A percentile compares a stretch with the other conserved stretches of the same genome.
These are phyloP conservation scores for Epichloe amarillans DNA, from an alignment of 2,329 filamentous ascomycete species.

Conservation along the genomic window DNA sequence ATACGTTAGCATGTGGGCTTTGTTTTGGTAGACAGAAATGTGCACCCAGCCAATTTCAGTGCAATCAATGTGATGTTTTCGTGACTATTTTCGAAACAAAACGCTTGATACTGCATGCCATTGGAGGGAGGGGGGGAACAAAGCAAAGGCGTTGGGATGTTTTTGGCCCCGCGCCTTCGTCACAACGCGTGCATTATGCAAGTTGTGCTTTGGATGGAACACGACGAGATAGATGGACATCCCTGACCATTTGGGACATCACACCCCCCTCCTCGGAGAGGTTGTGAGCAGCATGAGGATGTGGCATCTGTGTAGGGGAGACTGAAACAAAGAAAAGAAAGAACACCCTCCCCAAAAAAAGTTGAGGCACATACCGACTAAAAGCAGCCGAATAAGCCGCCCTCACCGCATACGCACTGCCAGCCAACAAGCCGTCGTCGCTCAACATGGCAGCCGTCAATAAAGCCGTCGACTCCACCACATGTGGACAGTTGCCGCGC, in stretches of 20 bases:
- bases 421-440: conserved; percentile 40
- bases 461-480: conserved; percentile 66
- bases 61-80: background rate
- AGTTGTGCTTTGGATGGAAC: background rate
- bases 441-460: conserved; percentile 56
- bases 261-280: background rate
- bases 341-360: background rate
- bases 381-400: conserved; percentile 64
- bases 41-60: background rate
- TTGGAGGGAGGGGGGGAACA: background rate
- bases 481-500: conserved; percentile 61
- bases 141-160: background rate
- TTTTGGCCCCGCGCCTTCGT: background rate
- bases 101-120: background rate
- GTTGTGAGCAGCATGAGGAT: background rate
- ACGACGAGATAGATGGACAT: background rate
- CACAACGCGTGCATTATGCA: conserved; percentile 1
- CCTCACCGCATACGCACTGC: conserved; percentile 41
- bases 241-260: background rate
- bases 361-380: conserved; percentile 41
- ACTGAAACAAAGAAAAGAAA: background rate
- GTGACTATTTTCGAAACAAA: background rate
- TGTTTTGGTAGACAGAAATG: background rate
- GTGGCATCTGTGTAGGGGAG: background rate
- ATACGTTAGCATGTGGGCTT: background rate